phyloP scores from a whole-genome alignment of 2,329 filamentous ascomycete species.

The Fonsecaea monophora region DNA sequence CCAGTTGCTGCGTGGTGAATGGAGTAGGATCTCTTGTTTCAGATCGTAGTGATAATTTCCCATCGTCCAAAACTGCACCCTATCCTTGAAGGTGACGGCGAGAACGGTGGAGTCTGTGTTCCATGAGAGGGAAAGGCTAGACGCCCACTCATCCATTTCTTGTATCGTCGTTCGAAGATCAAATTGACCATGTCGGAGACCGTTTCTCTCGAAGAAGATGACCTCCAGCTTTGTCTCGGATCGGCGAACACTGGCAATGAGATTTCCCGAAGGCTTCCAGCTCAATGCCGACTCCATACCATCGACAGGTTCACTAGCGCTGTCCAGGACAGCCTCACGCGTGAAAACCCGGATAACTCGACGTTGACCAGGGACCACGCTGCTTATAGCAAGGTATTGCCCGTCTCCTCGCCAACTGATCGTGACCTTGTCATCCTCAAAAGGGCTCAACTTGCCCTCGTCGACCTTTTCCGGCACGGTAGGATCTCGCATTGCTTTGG shows the following conservation, averaged over 20 bases:
- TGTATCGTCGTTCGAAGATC: constrained; percentile 72
- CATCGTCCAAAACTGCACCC: constrained; percentile 93
- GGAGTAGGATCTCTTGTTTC: constrained; percentile 76
- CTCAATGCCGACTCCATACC: constrained; percentile 84
- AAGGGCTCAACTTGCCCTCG: constrained; percentile 74
- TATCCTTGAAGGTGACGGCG: constrained; percentile 75
- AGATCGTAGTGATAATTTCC: constrained; percentile 98
- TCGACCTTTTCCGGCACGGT: constrained; percentile 94
- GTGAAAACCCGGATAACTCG: constrained; percentile 89
- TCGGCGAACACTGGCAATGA: constrained; percentile 85
- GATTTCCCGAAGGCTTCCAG: constrained; percentile 89
- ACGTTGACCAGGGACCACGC: constrained; percentile 70
- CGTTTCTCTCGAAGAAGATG: constrained; percentile 96
- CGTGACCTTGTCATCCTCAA: constrained; percentile 73
- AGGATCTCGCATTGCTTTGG: constrained; percentile 84
- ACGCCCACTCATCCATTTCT: constrained; percentile 61
- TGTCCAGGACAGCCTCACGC: constrained; percentile 86
- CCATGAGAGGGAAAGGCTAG: constrained; percentile 75
- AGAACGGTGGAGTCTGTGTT: constrained; percentile 91
- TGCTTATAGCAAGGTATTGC: constrained; percentile 85
- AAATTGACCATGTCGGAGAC: constrained; percentile 95
- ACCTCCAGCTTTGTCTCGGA: constrained; percentile 70
- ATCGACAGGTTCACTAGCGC: constrained; percentile 93
- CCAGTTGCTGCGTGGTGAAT: constrained; percentile 37
- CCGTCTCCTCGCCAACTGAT: constrained; percentile 97